These are phyloP conservation scores for Sicyos baderoa DNA, from an alignment of 306 rosid species.

Conservation along the genomic window DNA sequence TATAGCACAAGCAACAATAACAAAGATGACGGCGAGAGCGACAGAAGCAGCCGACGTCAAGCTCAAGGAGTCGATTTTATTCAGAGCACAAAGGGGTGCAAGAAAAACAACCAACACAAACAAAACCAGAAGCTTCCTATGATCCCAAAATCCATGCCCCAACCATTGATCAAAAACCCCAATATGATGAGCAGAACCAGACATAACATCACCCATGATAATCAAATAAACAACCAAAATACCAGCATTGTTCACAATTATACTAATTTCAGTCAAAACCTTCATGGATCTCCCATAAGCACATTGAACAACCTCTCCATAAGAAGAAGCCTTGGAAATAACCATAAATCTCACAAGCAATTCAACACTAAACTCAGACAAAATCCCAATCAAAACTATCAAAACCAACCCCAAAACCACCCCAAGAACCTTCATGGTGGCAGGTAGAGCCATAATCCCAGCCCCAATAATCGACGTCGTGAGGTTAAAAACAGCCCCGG, in stretches of 20 bases:
- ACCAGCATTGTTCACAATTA: conserved; percentile 76
- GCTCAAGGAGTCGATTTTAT: conserved; percentile 87
- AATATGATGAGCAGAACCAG: conserved; percentile 70
- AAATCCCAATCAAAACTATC: conserved; percentile 67
- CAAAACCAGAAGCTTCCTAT: conserved; percentile 63
- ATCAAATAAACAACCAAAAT: conserved; percentile 84
- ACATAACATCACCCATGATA: conserved; percentile 97
- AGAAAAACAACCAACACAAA: conserved; percentile 59
- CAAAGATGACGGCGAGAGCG: conserved; percentile 83
- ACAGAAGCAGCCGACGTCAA: conserved; percentile 95
- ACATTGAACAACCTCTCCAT: conserved; percentile 82
- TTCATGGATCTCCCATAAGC: conserved; percentile 69
- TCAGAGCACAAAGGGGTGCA: conserved; percentile 82
- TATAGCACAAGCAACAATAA: conserved; percentile 51
- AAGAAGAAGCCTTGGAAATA: conserved; percentile 55
- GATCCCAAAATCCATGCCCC: conserved; percentile 91
- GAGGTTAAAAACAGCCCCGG: conserved; percentile 83
- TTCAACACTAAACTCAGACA: conserved; percentile 78
- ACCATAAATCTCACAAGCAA: conserved; percentile 57
- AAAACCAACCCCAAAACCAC: conserved; percentile 51
- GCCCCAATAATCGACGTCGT: conserved; percentile 88
- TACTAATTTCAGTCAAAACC: conserved; percentile 66
- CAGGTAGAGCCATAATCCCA: conserved; percentile 94
- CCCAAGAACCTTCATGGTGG: conserved; percentile 94
- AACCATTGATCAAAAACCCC: conserved; percentile 90